phyloP scores from a whole-genome alignment of 352 stramenopile genomes.

The Sclerospora graminicola region DNA sequence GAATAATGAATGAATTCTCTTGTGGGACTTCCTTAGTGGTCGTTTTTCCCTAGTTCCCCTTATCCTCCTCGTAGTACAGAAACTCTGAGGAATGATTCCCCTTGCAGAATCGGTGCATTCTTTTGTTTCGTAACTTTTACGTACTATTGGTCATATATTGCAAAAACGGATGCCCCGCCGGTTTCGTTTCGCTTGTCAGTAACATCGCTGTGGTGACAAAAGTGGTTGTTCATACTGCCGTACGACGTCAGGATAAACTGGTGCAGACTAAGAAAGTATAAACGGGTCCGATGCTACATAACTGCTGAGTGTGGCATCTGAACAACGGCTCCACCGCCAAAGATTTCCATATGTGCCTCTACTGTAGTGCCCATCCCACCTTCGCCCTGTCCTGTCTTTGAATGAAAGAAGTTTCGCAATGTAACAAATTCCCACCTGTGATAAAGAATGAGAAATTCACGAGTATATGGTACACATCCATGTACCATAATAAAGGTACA shows the following conservation, averaged over 20 bases:
- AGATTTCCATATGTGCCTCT: constrained; percentile 11
- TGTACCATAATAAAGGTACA: too few species aligned
- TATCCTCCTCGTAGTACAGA: constrained; percentile 4
- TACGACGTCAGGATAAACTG: constrained; percentile 4
- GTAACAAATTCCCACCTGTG: too few species aligned
- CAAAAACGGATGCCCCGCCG: constrained; percentile 6
- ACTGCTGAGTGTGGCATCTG: constrained; percentile 8
- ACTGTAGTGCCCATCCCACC: too few species aligned
- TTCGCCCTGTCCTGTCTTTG: too few species aligned
- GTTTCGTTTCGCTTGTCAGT: constrained; percentile 1
- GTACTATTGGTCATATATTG: neutral
- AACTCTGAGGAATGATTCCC: neutral
- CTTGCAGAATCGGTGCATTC: neutral
- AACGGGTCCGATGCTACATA: constrained; percentile 14
- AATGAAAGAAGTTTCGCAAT: too few species aligned
- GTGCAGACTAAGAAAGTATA: constrained; percentile 16
- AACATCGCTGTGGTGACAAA: neutral
- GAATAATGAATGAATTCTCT: constrained; percentile 30
- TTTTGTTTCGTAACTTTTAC: neutral
- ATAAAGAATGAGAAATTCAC: too few species aligned
- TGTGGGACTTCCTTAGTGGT: constrained; percentile 2
- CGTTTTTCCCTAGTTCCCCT: constrained; percentile 12
- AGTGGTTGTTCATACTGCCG: constrained; percentile 6
- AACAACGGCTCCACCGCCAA: constrained; percentile 1
- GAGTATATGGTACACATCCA: too few species aligned